A percentile compares a stretch with the other conserved stretches of the same genome.
Evolutionary conservation across 2,329 filamentous ascomycete genomes (phyloP).

Genomic region (Monosporascus sp.): DNA sequence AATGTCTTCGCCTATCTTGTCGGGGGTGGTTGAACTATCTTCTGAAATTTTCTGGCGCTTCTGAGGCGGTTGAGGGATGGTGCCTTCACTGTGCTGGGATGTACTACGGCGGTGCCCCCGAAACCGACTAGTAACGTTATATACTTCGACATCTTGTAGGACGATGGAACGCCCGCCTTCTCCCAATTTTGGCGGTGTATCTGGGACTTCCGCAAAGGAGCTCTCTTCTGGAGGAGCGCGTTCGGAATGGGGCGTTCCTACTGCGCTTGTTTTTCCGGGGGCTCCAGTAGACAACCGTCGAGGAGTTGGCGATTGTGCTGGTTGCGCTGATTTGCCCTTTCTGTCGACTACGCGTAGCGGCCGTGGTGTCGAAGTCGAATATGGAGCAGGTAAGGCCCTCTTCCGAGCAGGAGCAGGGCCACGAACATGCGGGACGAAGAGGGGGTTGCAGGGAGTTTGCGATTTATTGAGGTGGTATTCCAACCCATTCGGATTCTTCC

Average conservation of each 20-base stretch:
- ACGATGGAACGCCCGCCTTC: constrained; percentile 10
- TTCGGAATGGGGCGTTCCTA: not conserved
- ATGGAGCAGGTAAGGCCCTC: constrained; percentile 9
- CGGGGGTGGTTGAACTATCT: not conserved
- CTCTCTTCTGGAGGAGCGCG: not conserved
- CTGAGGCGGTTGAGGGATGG: not conserved
- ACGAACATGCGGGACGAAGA: constrained; percentile 25
- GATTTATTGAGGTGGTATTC: constrained; percentile 55
- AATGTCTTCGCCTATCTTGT: no score
- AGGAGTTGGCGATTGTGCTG: not conserved
- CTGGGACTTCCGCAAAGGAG: no score
- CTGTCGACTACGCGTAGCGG: not conserved
- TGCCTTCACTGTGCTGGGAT: not conserved
- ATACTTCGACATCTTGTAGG: constrained; percentile 18
- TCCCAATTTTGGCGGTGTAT: not conserved
- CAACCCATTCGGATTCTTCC: constrained; percentile 54
- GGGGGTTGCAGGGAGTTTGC: constrained; percentile 47
- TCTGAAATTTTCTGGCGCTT: not conserved
- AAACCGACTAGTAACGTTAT: constrained; percentile 12
- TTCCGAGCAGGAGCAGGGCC: constrained; percentile 9
- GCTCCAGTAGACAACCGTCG: not conserved
- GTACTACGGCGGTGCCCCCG: not conserved
- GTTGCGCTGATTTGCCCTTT: not conserved
- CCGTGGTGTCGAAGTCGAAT: not conserved
- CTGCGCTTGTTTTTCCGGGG: not conserved